Evolutionary conservation across 148 eudicot species (phyloP), one percentile per base, ranked within the genome.

Genomic region (Rhododendron henanense): DNA sequence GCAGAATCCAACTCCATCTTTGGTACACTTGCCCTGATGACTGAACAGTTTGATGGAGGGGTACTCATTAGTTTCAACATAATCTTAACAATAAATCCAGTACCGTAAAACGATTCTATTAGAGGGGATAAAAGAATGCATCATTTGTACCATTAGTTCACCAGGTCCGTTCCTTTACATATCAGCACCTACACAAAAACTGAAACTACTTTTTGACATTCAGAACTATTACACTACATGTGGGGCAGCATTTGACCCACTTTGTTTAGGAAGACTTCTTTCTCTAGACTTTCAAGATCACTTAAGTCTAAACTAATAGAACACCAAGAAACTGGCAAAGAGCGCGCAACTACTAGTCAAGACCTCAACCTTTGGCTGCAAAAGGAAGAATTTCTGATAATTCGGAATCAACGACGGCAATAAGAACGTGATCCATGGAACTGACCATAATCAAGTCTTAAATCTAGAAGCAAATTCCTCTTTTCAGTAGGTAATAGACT

Each of bases 1-100:
- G 82, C 83, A 81, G 87, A 78, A 85, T 90, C 92, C 86, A 90
- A 78, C 0, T 78, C 82, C 87, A 90, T 35, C 84, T 85, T 90
- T 31, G 92, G 92, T 53, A 90, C 92, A 87, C 92, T 85, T 50
- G 92, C 89, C 87, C 92, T 90, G 9, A 90, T 90, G 4, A 90
- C 92, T 90, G 85, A 74, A 44, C 41, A 75, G 55, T 77, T 84
- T 21, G 57, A 48, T 65, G 80, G n/a, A 87, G 81, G 31, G 45
- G 35, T 47, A 47, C 73, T 35, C 69, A 83, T 87, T 83, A 87
- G 83, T 73, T 83, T 61, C 33, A 31, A 78, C 51, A 78, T 78
- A 47, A 69, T 84, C 31, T 71, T 21, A 73, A 16, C 63, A 16
- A 18, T 18, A 28, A 28, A 45, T 65, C 79, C 18, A 44, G 33